These are phyloP conservation scores for Rhododendron simsii DNA, from an alignment of 148 eudicot species.

Conservation along the genomic window DNA sequence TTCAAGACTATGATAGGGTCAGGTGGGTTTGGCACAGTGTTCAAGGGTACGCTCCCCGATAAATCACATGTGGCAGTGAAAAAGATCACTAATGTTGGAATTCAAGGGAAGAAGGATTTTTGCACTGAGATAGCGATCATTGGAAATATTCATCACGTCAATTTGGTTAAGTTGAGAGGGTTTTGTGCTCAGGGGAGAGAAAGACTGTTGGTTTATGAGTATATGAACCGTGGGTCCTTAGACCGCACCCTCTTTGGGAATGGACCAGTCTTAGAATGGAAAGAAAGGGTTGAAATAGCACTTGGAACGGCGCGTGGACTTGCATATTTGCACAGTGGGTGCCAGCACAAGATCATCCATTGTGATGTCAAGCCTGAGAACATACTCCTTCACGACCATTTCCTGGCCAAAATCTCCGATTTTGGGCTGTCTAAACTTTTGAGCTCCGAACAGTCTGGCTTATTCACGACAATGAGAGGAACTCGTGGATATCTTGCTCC, in stretches of 20 bases:
- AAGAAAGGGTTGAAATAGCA: too few species aligned
- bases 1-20: slow-evolving; percentile 63
- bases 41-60: too few species aligned
- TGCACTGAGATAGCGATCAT: slow-evolving; percentile 81
- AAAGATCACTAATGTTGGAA: slow-evolving; percentile 56
- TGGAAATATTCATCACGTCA: slow-evolving; percentile 74
- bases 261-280: slow-evolving; percentile 30
- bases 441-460: slow-evolving; percentile 62
- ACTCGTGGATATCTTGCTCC: too few species aligned
- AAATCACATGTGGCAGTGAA: slow-evolving; percentile 28
- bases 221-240: slow-evolving; percentile 79
- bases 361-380: slow-evolving; percentile 87
- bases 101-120: slow-evolving; percentile 65
- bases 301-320: slow-evolving; percentile 27
- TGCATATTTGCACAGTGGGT: slow-evolving; percentile 72
- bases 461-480: slow-evolving; percentile 68
- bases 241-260: slow-evolving; percentile 63
- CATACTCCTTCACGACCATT: too few species aligned
- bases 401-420: slow-evolving; percentile 32
- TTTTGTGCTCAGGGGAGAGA: slow-evolving; percentile 41
- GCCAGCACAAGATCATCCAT: slow-evolving; percentile 70
- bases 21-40: slow-evolving; percentile 36
- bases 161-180: slow-evolving; percentile 45
- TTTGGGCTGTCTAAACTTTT: slow-evolving; percentile 24
- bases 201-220: slow-evolving; percentile 73